Base-by-base conservation (phyloP, 495 filamentous ascomycete genomes). In the Penicillium samsonianum region DNA sequence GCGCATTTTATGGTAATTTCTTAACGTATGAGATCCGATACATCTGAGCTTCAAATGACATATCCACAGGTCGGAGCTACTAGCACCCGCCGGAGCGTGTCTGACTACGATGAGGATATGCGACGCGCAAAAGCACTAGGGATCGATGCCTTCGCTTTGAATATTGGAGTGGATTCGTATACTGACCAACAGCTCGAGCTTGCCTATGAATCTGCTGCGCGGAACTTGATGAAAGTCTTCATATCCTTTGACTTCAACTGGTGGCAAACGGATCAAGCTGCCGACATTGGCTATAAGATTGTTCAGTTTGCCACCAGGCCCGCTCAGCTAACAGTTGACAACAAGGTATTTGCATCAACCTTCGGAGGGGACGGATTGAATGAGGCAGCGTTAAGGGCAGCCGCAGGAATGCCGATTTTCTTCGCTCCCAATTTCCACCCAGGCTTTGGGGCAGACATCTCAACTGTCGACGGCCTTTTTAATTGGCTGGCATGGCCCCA, bases 401-500 rank as follows among this genome's bases (percentile, higher is more conserved):
- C 73, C 23, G 76, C 76, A 0, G 80, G 80, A 2, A 59, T 65
- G 28, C 67, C 77, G 10, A 69, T 83, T 23, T 85, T 79, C 69
- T 83, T 79, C 57, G 81, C 78, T 0, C 81, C 82, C 3, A 84
- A 84, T 58, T 84, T 81, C 61, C 73, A 79, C 61, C 77, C 80
- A 5, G 69, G 67, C 1, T 55, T 64, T 16, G 69, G 72, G 23
- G 63, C 62, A 1, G 54, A 74, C 53, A 68, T 73, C 11, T 60
- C 55, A 9, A 45, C 57, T 30, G 67, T 83, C 25, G 78, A 87
- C 52, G 82, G 79, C 0, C 69, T 81, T 0, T 64, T 84, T 46
- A 86, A 81, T 58, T 87, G 84, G 83, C 76, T 82, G 75, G 82
- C 74, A 1, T 84, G 82, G 82, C 73, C 74, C 12, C 81, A 74